phyloP scores from a whole-genome alignment of 1,139 yeast genomes.

The Hyphopichia pseudoburtonii region DNA sequence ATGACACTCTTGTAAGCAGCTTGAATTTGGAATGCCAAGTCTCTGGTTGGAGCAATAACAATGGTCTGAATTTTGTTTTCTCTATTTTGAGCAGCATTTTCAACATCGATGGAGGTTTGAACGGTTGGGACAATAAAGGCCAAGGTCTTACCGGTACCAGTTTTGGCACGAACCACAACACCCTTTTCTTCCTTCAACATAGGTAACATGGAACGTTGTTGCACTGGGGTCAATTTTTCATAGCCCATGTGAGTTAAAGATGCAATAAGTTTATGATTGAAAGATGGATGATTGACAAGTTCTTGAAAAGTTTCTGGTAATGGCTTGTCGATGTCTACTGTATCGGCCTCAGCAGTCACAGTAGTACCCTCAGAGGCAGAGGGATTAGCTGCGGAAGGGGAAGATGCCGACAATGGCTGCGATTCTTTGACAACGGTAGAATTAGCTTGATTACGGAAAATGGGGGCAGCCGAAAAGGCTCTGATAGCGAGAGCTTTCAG shows the following conservation, averaged over 20 bases:
- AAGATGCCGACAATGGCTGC: too few species aligned
- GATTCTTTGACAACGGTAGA: too few species aligned
- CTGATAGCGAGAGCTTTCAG: too few species aligned
- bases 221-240: conserved; percentile 70
- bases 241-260: conserved; percentile 46
- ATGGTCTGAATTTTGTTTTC: conserved; percentile 51
- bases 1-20: conserved; percentile 57
- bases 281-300: neutral
- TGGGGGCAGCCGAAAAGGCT: too few species aligned
- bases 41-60: conserved; percentile 89
- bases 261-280: conserved; percentile 15
- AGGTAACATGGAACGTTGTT: conserved; percentile 69
- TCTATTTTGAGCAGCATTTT: conserved; percentile 29
- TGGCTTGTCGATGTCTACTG: too few species aligned
- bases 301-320: neutral
- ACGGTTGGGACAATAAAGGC: conserved; percentile 83
- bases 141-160: conserved; percentile 94
- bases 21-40: conserved; percentile 82
- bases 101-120: conserved; percentile 43
- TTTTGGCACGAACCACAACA: conserved; percentile 84
- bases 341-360: too few species aligned
- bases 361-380: too few species aligned
- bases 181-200: conserved; percentile 58
- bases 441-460: too few species aligned
- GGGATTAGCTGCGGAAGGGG: too few species aligned